Conservation (phyloP, 768 basidiomycete species). For the Exsudoporus frostii region DNA sequence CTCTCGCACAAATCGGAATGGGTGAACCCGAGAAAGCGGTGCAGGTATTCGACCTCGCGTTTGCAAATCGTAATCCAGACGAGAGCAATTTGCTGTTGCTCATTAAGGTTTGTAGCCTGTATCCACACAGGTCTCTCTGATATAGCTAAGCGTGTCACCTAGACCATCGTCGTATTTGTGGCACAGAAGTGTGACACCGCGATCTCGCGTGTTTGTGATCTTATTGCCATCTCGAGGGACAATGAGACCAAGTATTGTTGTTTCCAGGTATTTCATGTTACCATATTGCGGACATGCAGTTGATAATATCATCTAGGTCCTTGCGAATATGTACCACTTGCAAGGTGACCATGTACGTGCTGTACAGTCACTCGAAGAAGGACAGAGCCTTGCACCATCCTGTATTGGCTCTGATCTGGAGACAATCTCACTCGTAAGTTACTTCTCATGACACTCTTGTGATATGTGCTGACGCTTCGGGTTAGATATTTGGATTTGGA, state of each 20-base stretch:
- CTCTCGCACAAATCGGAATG: conserved; percentile 1
- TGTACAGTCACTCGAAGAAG: not conserved
- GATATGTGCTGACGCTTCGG: not conserved
- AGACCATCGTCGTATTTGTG: not conserved
- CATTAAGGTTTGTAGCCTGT: not conserved
- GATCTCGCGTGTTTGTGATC: not conserved
- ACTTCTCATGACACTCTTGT: too few relatives aligned
- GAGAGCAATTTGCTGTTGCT: conserved; percentile 6
- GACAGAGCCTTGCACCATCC: not conserved
- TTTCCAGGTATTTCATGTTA: conserved; percentile 2
- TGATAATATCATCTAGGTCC: not conserved
- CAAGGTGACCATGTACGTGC: not conserved
- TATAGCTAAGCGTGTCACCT: not conserved
- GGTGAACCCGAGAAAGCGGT: not conserved
- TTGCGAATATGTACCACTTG: not conserved
- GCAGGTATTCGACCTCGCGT: conserved; percentile 1
- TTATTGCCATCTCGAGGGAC: not conserved
- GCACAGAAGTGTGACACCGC: not conserved
- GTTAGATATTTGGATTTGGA: conserved; percentile 3
- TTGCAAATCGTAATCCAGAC: not conserved
- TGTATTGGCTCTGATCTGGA: not conserved
- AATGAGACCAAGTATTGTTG: not conserved
- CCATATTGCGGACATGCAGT: too few relatives aligned
- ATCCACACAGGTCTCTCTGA: not conserved
- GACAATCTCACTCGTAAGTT: not conserved